A percentile compares a stretch with the other conserved stretches of the same genome.
phyloP scores from a whole-genome alignment of 257 asterid genomes.

The Nicotiana otophora region DNA sequence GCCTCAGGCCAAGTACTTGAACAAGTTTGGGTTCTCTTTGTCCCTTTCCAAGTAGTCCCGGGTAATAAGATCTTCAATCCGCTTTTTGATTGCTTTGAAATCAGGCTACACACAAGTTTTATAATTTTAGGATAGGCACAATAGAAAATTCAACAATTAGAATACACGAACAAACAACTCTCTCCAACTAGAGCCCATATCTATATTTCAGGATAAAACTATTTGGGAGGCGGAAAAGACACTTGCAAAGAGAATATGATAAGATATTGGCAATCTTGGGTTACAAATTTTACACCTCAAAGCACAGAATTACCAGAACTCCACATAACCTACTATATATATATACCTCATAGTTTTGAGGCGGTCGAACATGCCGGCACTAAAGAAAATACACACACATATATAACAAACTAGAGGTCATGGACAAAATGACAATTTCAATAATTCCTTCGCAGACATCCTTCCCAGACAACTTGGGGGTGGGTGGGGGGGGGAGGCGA shows the following conservation, averaged over 20 bases:
- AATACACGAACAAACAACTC: neutral
- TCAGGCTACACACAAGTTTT: slow-evolving; percentile 39
- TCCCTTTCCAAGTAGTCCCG: slow-evolving; percentile 54
- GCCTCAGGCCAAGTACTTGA: slow-evolving; percentile 40
- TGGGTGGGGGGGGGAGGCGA: neutral
- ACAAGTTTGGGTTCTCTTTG: slow-evolving; percentile 31
- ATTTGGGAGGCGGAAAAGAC: neutral
- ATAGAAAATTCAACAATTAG: neutral
- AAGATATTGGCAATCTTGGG: neutral
- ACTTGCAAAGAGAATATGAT: neutral
- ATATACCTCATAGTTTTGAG: neutral
- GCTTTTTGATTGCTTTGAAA: slow-evolving; percentile 40
- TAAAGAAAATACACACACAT: neutral
- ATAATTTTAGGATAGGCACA: neutral
- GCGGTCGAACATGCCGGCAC: neutral
- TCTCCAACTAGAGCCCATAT: neutral
- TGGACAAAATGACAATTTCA: neutral
- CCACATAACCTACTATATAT: neutral
- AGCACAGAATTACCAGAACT: neutral
- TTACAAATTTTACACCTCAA: neutral
- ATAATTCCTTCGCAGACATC: neutral
- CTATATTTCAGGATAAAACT: neutral
- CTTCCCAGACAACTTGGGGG: neutral
- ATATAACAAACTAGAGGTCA: neutral
- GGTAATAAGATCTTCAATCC: slow-evolving; percentile 49